Base-by-base conservation (phyloP, 192 early-diverging fungal species). In the Thamnidium elegans region DNA sequence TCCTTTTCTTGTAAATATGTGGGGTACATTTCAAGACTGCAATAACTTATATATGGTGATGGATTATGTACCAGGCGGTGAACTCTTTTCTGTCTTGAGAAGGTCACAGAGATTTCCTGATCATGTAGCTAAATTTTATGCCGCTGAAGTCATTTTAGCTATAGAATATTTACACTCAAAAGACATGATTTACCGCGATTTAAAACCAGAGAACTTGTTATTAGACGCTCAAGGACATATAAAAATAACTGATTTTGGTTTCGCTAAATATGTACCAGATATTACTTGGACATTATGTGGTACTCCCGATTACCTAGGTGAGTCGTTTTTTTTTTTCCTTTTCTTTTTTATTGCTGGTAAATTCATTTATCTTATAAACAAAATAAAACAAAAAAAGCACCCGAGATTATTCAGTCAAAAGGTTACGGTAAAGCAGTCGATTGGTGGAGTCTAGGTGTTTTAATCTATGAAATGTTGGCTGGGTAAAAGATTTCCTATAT, bases 391-490 rank as follows among this genome's bases (percentile, higher is more conserved):
- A 13, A 47, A 9, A 48, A 7, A 44, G 90, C 92, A 14, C 92
- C 92, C 30, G 85, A 83, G 69, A 91, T 94, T 54, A 94, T 94
- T 71, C 86, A 90, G 69, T 84, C 82, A 62, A 90, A 88, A 74
- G 92, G 92, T 44, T 89, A 94, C 69, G 86, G 89, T 9, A 92
- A 91, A 78, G 86, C 90, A 2, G 92, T 94, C 13, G 92, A 94
- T 71, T 94, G 92, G 92, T 94, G 92, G 92, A 89, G 89, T 39
- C 75, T 94, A 26, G 92, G 92, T 46, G 89, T 94, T 59, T 75
- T 94, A 47, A 87, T 92, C 23, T 94, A 87, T 68, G 92, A 94
- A 72, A 94, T 94, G 92, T 82, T 94, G 54, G 89, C 87, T 6
- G 92, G 92, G 55, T 70, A 64, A 50, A 46, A n/a, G n/a, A n/a